A percentile compares a stretch with the other conserved stretches of the same genome.
Conservation (phyloP, 257 asterid genomes). For the Nyctanthes arbortristis region DNA sequence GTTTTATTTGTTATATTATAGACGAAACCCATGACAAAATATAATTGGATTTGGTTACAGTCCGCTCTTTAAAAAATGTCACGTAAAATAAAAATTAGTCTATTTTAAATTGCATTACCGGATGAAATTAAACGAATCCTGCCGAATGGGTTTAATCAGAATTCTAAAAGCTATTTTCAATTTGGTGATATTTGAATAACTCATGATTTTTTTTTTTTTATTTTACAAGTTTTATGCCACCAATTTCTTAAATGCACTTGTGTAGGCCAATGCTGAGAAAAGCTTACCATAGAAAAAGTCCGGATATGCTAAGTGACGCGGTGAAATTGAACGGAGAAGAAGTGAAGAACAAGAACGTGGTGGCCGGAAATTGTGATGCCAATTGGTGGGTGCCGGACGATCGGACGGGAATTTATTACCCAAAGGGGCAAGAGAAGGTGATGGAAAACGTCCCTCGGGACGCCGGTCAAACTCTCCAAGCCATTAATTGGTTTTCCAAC, state of each 20-base stretch:
- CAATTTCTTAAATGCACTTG: not conserved
- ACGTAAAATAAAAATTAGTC: too few species aligned
- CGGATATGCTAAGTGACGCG: slow-evolving; percentile 35
- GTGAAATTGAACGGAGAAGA: slow-evolving; percentile 50
- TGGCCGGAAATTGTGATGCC: slow-evolving; percentile 1
- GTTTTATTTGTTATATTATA: too few species aligned
- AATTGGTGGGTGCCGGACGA: slow-evolving; percentile 60
- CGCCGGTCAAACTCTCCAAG: slow-evolving; percentile 37
- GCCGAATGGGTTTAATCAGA: too few species aligned
- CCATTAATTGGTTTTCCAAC: slow-evolving; percentile 44
- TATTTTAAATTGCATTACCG: too few species aligned
- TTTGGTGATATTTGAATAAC: not conserved
- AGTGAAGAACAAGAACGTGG: slow-evolving; percentile 31
- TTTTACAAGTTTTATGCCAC: not conserved
- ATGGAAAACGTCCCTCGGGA: slow-evolving; percentile 52
- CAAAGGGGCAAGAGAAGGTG: slow-evolving; percentile 71
- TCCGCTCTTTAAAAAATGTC: too few species aligned
- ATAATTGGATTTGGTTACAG: too few species aligned
- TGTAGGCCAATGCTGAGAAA: slow-evolving; percentile 56
- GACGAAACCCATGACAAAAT: too few species aligned
- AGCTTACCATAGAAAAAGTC: slow-evolving; percentile 55
- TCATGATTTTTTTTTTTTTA: not conserved
- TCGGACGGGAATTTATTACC: slow-evolving; percentile 65
- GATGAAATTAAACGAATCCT: too few species aligned
- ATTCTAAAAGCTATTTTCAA: too few species aligned